Conservation (phyloP, 129 eudicot species). For the Saussurea involucrata region DNA sequence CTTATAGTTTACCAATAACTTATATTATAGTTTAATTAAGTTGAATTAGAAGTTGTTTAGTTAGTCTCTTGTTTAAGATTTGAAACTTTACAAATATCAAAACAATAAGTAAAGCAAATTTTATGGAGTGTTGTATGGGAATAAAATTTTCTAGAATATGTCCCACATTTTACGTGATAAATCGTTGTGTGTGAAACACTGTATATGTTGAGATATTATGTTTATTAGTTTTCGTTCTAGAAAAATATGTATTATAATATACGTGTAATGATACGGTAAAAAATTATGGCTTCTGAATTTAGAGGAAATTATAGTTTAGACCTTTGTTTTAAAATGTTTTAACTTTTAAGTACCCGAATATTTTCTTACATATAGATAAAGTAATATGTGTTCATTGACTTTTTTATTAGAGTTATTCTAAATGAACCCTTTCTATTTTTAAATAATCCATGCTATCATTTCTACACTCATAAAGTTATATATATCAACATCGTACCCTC, state of each 20-base stretch:
- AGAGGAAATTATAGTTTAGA: not conserved
- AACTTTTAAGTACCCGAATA: no score
- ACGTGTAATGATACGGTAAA: not conserved
- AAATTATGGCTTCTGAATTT: not conserved
- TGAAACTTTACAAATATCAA: not conserved
- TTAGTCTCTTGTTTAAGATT: not conserved
- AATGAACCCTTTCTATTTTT: no score
- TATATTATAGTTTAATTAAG: not conserved
- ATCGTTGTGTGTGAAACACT: not conserved
- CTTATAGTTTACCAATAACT: not conserved
- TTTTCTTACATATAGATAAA: not conserved
- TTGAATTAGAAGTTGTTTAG: not conserved
- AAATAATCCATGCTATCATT: no score
- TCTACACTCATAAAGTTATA: no score
- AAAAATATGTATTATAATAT: not conserved
- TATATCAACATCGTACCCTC: not conserved
- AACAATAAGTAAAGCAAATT: not conserved
- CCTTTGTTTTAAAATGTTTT: no score
- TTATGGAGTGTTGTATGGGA: not conserved
- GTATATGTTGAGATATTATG: not conserved
- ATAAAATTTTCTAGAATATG: not conserved
- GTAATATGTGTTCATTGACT: not conserved
- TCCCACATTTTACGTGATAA: not conserved
- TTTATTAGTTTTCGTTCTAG: not conserved
- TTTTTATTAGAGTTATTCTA: no score